Percentiles rank a stretch among this genome's conserved stretches.
These are phyloP conservation scores for Entrophospora sp. DNA, from an alignment of 192 early-diverging fungal genomes.

Conservation along the genomic window DNA sequence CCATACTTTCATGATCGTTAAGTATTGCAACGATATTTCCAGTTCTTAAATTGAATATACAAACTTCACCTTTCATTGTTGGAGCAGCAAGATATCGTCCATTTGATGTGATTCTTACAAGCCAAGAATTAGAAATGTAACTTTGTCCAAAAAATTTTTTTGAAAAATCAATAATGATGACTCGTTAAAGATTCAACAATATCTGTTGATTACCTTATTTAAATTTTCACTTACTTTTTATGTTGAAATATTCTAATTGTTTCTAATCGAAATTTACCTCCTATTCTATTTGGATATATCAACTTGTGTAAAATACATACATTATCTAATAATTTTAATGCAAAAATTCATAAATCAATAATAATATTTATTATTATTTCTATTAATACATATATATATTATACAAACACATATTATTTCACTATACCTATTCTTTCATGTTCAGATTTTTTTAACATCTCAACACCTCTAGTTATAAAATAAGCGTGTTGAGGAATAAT, in stretches of 20 bases:
- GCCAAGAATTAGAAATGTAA: conserved; percentile 88
- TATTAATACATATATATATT: too few species aligned
- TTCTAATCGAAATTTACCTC: conserved; percentile 63
- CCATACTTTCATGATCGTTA: conserved; percentile 70
- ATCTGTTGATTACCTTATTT: too few species aligned
- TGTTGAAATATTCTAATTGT: conserved; percentile 71
- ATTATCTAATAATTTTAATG: conserved; percentile 82
- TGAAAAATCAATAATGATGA: neutral
- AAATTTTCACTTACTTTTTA: conserved; percentile 53
- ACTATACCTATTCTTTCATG: conserved; percentile 65
- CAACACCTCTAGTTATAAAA: conserved; percentile 82
- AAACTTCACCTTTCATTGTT: conserved; percentile 81
- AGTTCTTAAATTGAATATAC: conserved; percentile 69
- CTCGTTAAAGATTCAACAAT: too few species aligned
- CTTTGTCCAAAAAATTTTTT: conserved; percentile 24
- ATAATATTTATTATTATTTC: too few species aligned
- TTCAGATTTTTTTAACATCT: conserved; percentile 78
- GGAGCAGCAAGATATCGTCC: conserved; percentile 85
- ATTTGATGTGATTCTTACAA: conserved; percentile 81
- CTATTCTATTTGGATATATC: conserved; percentile 68
- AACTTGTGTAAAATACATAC: conserved; percentile 80
- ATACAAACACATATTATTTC: too few species aligned
- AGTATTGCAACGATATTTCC: conserved; percentile 71
- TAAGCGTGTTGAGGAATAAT: conserved; percentile 53
- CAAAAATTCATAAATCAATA: too few species aligned